A percentile compares a stretch with the other conserved stretches of the same genome.
Evolutionary conservation across 225 moss, liverwort and hornwort genomes (phyloP).

Genomic region (Pleurozium schreberi): DNA sequence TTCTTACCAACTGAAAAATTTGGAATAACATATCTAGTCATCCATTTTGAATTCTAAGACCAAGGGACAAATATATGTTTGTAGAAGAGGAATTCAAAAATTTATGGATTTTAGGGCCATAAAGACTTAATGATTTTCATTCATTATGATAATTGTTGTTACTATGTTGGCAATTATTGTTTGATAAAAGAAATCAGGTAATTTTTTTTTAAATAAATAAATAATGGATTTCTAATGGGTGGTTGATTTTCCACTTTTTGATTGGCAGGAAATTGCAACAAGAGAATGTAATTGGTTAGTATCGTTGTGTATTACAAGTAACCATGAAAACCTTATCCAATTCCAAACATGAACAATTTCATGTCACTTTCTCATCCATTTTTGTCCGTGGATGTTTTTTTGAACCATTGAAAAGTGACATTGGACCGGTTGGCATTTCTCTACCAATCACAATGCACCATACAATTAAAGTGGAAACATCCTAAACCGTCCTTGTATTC

Average conservation of each 20-base stretch:
- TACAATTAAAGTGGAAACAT: no score
- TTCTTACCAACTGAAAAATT: no score
- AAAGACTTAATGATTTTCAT: background rate
- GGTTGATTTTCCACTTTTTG: background rate
- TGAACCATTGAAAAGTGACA: no score
- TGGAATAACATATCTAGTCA: background rate
- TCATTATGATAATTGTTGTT: no score
- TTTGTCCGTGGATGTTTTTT: background rate
- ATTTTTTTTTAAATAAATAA: no score
- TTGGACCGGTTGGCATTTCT: no score
- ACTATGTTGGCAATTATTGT: background rate
- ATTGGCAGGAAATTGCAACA: rapidly evolving
- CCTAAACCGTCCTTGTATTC: no score
- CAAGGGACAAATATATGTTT: background rate
- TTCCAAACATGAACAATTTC: background rate
- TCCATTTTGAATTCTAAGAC: background rate
- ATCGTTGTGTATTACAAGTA: no score
- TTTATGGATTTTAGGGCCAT: no score
- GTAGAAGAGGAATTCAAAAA: rapidly evolving
- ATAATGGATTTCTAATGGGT: no score
- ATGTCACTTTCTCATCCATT: background rate
- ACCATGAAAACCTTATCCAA: background rate
- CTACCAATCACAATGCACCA: no score
- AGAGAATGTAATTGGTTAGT: background rate
- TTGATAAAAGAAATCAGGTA: no score